These are phyloP conservation scores for Agroathelia rolfsii DNA, from an alignment of 1,284 basidiomycete species.

Conservation along the genomic window DNA sequence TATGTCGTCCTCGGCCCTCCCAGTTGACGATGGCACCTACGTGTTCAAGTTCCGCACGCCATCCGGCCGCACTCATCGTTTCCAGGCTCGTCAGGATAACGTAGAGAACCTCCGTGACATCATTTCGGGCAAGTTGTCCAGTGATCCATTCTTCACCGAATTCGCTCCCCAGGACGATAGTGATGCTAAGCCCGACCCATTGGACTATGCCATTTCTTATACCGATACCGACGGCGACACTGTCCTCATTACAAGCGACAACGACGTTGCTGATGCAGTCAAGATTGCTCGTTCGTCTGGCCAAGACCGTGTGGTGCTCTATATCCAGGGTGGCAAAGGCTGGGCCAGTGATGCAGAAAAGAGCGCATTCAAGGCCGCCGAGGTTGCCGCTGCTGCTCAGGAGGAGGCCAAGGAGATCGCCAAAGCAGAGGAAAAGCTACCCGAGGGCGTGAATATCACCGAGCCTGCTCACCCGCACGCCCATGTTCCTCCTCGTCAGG, in stretches of 20 bases:
- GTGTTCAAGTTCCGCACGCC: constrained; percentile 99
- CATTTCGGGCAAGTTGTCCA: constrained; percentile 82
- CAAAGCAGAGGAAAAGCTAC: constrained; percentile 35
- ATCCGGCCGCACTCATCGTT: constrained; percentile 90
- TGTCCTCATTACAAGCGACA: constrained; percentile 88
- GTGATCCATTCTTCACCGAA: constrained; percentile 86
- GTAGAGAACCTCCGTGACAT: constrained; percentile 90
- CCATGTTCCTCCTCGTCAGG: constrained; percentile 28
- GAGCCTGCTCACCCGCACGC: constrained; percentile 20
- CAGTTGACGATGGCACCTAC: constrained; percentile 92
- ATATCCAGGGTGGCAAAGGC: constrained; percentile 84
- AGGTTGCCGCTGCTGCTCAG: constrained; percentile 38
- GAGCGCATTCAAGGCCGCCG: constrained; percentile 46
- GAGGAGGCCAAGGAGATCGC: constrained; percentile 55
- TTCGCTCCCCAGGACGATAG: constrained; percentile 37
- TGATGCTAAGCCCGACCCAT: constrained; percentile 63
- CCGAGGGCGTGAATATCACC: constrained; percentile 27
- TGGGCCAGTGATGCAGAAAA: constrained; percentile 68
- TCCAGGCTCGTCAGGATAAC: constrained; percentile 95
- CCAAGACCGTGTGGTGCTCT: constrained; percentile 84
- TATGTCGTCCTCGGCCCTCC: constrained; percentile 32
- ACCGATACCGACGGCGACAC: constrained; percentile 94
- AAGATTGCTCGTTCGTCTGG: constrained; percentile 73
- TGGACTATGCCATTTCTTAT: constrained; percentile 86
- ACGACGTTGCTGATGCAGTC: constrained; percentile 76